phyloP scores from a whole-genome alignment of 1,139 yeast genomes.

The Scheffersomyces lignicola region DNA sequence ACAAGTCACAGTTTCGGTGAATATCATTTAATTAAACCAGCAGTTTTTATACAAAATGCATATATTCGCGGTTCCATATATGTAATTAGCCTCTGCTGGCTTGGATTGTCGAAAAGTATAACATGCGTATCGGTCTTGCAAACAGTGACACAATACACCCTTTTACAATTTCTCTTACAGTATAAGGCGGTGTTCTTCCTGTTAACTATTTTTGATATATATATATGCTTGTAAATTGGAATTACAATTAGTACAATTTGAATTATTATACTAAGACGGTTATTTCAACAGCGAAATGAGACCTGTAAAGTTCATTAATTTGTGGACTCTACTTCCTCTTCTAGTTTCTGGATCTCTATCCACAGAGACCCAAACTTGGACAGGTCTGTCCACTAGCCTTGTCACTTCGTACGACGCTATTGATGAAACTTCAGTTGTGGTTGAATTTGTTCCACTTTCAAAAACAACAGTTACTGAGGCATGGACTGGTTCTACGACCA shows the following conservation, averaged over 20 bases:
- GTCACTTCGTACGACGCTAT: background rate
- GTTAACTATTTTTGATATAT: background rate
- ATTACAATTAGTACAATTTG: background rate
- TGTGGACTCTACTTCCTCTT: slow-evolving; percentile 3
- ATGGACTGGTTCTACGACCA: slow-evolving; percentile 5
- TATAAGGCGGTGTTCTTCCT: background rate
- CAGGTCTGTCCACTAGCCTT: background rate
- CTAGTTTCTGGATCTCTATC: background rate
- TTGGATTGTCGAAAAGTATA: background rate
- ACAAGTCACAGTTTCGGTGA: background rate
- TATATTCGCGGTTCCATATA: background rate
- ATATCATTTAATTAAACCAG: slow-evolving; percentile 1
- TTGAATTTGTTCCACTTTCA: background rate
- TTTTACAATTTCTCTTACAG: background rate
- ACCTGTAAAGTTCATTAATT: background rate
- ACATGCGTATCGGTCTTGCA: no score
- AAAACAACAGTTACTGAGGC: background rate
- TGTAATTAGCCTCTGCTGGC: background rate
- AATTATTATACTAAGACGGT: background rate
- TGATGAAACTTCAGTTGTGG: background rate
- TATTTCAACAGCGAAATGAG: background rate
- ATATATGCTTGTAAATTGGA: slow-evolving; percentile 1
- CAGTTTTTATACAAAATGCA: background rate
- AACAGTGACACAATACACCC: background rate
- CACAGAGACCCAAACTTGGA: background rate